Percentiles rank a stretch among this genome's conserved stretches.
Evolutionary conservation across 257 asterid genomes (phyloP).

Genomic region (Ophiorrhiza pumila): DNA sequence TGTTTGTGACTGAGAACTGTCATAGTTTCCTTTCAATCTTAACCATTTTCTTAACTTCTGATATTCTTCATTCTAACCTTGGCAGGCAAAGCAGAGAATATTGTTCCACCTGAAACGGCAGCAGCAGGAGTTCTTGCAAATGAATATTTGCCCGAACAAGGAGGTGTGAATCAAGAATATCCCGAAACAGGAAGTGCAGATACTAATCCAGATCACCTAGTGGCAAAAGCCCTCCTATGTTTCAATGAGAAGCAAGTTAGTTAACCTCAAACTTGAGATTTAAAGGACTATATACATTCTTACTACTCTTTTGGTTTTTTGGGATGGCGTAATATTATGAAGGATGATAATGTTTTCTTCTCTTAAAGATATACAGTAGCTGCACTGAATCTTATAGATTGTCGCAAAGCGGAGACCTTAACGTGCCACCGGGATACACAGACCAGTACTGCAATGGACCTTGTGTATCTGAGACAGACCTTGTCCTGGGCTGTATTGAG

Average conservation of each 20-base stretch:
- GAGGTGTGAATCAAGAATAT: slow-evolving; percentile 18
- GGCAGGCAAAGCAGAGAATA: slow-evolving; percentile 47
- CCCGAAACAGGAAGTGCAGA: slow-evolving; percentile 16
- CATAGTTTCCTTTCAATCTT: neutral
- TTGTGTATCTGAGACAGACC: slow-evolving; percentile 62
- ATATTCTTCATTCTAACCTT: slow-evolving; percentile 9
- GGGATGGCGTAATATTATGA: neutral
- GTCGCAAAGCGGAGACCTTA: slow-evolving; percentile 53
- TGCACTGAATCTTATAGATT: slow-evolving; percentile 64
- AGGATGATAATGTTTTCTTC: neutral
- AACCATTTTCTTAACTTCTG: neutral
- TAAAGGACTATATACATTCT: no score
- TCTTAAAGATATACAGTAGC: slow-evolving; percentile 53
- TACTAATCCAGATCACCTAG: slow-evolving; percentile 35
- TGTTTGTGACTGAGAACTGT: slow-evolving; percentile 2
- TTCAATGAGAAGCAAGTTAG: slow-evolving; percentile 55
- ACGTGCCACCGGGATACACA: slow-evolving; percentile 50
- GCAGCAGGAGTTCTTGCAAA: slow-evolving; percentile 59
- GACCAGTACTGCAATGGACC: slow-evolving; percentile 73
- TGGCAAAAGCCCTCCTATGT: slow-evolving; percentile 60
- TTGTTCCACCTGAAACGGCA: slow-evolving; percentile 39
- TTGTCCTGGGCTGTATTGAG: slow-evolving; percentile 52
- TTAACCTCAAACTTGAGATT: neutral
- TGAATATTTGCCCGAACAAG: slow-evolving; percentile 54
- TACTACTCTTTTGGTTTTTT: no score